Evolutionary conservation across 768 basidiomycete species (phyloP), one percentile per base, ranked within the genome.

Genomic region (Russula vinacea): DNA sequence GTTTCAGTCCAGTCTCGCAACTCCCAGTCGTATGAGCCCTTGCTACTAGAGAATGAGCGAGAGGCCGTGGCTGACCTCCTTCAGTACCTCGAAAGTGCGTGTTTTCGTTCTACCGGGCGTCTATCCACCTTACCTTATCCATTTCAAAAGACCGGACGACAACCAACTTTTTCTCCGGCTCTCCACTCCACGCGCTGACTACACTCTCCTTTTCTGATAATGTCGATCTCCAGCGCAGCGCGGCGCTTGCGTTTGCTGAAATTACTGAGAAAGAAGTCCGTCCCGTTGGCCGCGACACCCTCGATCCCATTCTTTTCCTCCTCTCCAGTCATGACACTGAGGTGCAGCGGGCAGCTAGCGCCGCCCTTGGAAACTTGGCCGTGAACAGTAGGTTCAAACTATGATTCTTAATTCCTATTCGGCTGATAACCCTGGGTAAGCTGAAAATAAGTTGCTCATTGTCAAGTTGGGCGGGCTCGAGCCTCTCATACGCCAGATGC

Each of bases 221-320:
- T 78, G 96, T 99, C 69, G 97, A 98, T 78, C 83, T 99, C 22
- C 97, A 99, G 79, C 86, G 97, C 56, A 96, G 93, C 68, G 97
- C 97, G 2, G 97, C 97, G 5, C 84, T 99, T 50, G 97, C 97
- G 0, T 99, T 98, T 72, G 97, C 97, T 42, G 97, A 99, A 76
- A 99, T 99, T 65, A 99, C 97, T 26, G 97, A 99, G 80, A 98
- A 98, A 78, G 97, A 99, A 77, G 96, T 98, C 58, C 86, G 95
- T 50, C 93, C 92, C 52, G 97, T 99, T 24, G 94, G 91, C 16
- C 83, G 97, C 67, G 97, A 98, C 74, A 99, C 97, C 22, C 84
- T 99, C 70, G 97, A 99, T 76, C 97, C 97, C 57, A 95, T 99
- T 66, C 86, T 98, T 62, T 99, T 97, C 77, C 86, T 99, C 67